These are phyloP conservation scores for Phytopythium vexans DNA, from an alignment of 352 stramenopile genomes.

Conservation along the genomic window DNA sequence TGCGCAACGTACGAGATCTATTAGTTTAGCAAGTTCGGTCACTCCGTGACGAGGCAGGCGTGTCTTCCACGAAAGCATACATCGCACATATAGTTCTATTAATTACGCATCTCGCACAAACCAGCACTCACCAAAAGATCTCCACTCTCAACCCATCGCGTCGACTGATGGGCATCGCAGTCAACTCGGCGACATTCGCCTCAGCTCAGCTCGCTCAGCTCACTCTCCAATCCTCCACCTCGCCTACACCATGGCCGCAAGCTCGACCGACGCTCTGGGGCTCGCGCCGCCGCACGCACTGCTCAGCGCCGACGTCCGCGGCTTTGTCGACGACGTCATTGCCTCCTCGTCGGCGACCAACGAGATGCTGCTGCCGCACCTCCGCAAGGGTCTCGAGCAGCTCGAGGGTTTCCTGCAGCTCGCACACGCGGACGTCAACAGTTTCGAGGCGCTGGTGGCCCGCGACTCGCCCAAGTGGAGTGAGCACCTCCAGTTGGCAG, in stretches of 20 bases:
- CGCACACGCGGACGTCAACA: constrained; percentile 22
- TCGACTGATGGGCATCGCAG: not conserved
- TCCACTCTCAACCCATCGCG: not conserved
- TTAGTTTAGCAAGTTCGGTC: not conserved
- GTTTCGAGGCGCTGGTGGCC: constrained; percentile 32
- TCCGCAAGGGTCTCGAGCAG: constrained; percentile 42
- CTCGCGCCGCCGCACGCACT: constrained; percentile 39
- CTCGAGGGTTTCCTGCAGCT: constrained; percentile 46
- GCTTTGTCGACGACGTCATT: constrained; percentile 33
- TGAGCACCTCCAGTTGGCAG: constrained; percentile 35
- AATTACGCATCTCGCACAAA: not conserved
- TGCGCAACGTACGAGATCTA: not conserved
- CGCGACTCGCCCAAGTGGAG: constrained; percentile 39
- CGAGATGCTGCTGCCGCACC: constrained; percentile 31
- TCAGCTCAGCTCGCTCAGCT: not conserved
- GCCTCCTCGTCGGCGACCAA: constrained; percentile 4
- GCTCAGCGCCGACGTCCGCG: constrained; percentile 33
- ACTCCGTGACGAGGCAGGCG: no score
- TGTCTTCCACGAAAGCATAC: no score
- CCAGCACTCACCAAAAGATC: not conserved
- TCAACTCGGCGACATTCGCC: not conserved
- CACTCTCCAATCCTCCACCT: not conserved
- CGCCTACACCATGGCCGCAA: not conserved
- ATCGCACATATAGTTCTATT: no score
- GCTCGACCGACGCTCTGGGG: constrained; percentile 6